Evolutionary conservation across 2,329 filamentous ascomycete species (phyloP).

Genomic region (Coniochaeta sp.): DNA sequence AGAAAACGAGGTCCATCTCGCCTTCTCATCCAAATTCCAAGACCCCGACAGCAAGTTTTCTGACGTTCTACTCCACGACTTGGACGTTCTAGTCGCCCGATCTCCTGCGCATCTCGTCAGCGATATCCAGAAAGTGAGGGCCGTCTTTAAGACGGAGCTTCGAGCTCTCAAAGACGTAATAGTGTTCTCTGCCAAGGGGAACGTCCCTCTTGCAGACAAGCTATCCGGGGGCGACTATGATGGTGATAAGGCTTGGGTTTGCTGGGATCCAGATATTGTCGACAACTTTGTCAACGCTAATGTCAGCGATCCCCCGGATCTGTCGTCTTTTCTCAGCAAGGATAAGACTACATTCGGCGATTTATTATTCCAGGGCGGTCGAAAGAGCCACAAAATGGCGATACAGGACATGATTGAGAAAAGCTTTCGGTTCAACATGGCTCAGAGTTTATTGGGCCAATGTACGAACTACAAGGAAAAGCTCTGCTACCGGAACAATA

Average conservation of each 20-base stretch:
- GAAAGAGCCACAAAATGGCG: slow-evolving; percentile 8
- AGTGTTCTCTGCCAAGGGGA: slow-evolving; percentile 62
- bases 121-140: slow-evolving; percentile 64
- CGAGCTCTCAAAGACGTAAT: slow-evolving; percentile 69
- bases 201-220: slow-evolving; percentile 57
- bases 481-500: slow-evolving; percentile 51
- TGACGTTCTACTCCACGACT: slow-evolving; percentile 45
- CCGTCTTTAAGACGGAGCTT: slow-evolving; percentile 51
- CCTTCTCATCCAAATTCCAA: slow-evolving; percentile 58
- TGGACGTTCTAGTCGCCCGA: slow-evolving; percentile 60
- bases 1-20: slow-evolving; percentile 60
- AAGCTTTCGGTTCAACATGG: slow-evolving; percentile 52
- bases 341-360: slow-evolving; percentile 38
- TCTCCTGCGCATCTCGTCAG: slow-evolving; percentile 63
- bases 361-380: slow-evolving; percentile 20
- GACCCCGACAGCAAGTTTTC: slow-evolving; percentile 45
- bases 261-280: slow-evolving; percentile 63
- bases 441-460: slow-evolving; percentile 50
- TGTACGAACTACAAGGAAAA: slow-evolving; percentile 59
- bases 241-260: slow-evolving; percentile 71
- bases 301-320: slow-evolving; percentile 33
- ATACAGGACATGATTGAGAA: slow-evolving; percentile 40
- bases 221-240: slow-evolving; percentile 78
- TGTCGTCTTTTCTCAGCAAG: slow-evolving; percentile 43
- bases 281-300: slow-evolving; percentile 57